A percentile compares a stretch with the other conserved stretches of the same genome.
These are phyloP conservation scores for Xanthoconium stramineum DNA, from an alignment of 768 basidiomycete genomes.

Conservation along the genomic window DNA sequence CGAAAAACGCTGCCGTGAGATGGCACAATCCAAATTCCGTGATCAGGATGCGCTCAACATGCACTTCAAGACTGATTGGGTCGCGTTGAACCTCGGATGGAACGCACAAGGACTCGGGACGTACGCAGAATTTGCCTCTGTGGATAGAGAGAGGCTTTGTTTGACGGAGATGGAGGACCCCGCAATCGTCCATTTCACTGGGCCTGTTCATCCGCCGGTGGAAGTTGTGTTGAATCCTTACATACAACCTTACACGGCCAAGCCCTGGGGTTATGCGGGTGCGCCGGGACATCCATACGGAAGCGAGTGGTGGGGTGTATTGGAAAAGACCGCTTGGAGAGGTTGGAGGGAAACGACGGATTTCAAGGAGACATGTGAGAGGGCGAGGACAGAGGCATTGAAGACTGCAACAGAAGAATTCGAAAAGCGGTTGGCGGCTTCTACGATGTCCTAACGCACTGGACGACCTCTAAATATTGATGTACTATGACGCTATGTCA, in stretches of 20 bases:
- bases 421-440: background rate
- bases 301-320: constrained; percentile 44
- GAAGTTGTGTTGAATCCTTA: constrained; percentile 46
- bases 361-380: constrained; percentile 18
- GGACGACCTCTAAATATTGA: no score
- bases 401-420: constrained; percentile 8
- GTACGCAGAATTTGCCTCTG: constrained; percentile 38
- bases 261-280: constrained; percentile 57
- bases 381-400: constrained; percentile 10
- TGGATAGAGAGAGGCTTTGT: constrained; percentile 34
- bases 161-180: constrained; percentile 40
- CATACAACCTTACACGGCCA: constrained; percentile 51
- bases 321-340: constrained; percentile 44
- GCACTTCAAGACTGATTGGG: constrained; percentile 44
- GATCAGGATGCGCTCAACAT: constrained; percentile 55
- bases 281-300: constrained; percentile 49
- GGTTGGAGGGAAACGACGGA: constrained; percentile 28
- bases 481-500: no score
- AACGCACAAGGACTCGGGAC: constrained; percentile 59
- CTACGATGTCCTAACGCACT: no score
- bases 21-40: constrained; percentile 30
- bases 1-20: constrained; percentile 19
- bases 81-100: constrained; percentile 41
- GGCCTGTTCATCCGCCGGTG: constrained; percentile 47
- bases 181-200: constrained; percentile 55